Conservation (phyloP, 2,329 filamentous ascomycete species). For the Epichloe uncinata region DNA sequence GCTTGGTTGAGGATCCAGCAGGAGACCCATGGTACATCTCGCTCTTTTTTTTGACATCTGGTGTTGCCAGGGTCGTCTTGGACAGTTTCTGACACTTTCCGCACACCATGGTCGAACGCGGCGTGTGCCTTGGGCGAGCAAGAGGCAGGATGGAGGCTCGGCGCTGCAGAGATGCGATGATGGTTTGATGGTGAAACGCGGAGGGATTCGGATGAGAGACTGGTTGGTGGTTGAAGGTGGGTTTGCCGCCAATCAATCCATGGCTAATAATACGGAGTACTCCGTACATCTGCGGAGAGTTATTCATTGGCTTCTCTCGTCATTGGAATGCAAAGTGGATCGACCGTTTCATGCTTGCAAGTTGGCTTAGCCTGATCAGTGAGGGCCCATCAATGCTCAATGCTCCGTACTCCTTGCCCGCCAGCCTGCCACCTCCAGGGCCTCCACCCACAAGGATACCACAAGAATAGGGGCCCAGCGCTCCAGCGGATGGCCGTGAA, state of each 20-base stretch:
- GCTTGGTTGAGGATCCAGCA: slow-evolving; percentile 23
- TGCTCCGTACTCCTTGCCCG: too few species aligned
- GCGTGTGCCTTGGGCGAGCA: background rate
- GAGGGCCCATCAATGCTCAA: too few species aligned
- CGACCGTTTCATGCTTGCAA: background rate
- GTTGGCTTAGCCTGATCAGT: background rate
- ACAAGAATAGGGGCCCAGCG: too few species aligned
- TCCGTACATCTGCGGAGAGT: too few species aligned
- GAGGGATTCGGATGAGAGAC: background rate
- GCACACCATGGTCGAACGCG: slow-evolving; percentile 41
- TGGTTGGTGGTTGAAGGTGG: background rate
- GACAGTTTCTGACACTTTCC: slow-evolving; percentile 48
- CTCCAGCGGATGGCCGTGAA: too few species aligned
- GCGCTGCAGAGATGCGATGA: background rate
- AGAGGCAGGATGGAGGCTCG: too few species aligned
- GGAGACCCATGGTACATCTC: slow-evolving; percentile 53
- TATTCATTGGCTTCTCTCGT: background rate
- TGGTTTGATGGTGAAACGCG: background rate
- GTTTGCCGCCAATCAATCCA: background rate
- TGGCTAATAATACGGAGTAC: too few species aligned
- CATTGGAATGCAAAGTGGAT: background rate
- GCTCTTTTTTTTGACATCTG: slow-evolving; percentile 52
- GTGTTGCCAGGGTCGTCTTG: slow-evolving; percentile 47
- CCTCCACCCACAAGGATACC: too few species aligned
- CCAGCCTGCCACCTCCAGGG: too few species aligned